These are phyloP conservation scores for Hypoxylon sp. DNA, from an alignment of 2,329 filamentous ascomycete genomes.

Conservation along the genomic window DNA sequence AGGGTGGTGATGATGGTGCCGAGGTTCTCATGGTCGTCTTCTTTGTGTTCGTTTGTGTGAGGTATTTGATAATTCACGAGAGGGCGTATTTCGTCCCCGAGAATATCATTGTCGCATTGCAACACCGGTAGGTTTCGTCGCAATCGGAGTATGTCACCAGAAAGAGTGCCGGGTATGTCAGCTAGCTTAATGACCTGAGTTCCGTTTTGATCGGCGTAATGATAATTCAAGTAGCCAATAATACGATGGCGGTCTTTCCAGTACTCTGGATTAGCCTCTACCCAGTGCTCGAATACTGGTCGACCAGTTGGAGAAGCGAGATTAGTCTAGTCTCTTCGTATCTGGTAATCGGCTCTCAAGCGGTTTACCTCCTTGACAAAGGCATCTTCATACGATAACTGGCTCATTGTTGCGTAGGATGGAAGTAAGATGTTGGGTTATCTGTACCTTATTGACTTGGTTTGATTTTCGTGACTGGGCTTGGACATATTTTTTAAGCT, in stretches of 20 bases:
- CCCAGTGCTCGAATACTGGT: slow-evolving; percentile 14
- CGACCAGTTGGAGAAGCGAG: slow-evolving; percentile 2
- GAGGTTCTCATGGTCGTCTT: slow-evolving; percentile 25
- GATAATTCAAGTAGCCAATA: slow-evolving; percentile 16
- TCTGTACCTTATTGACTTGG: no score
- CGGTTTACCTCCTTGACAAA: background rate
- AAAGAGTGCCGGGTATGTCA: slow-evolving; percentile 37
- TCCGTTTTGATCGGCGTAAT: slow-evolving; percentile 30
- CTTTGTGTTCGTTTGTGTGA: no score
- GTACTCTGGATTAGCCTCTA: background rate
- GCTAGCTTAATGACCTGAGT: slow-evolving; percentile 19
- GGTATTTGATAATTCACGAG: slow-evolving; percentile 11
- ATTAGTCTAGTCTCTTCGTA: background rate
- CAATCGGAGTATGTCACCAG: slow-evolving; percentile 39
- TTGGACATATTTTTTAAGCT: no score
- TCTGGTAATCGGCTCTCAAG: background rate
- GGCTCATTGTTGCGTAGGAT: no score
- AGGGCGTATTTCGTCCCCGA: slow-evolving; percentile 29
- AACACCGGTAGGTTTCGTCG: slow-evolving; percentile 31
- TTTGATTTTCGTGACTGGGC: no score
- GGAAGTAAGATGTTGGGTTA: no score
- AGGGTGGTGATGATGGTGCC: slow-evolving; percentile 24
- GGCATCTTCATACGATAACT: no score
- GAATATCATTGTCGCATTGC: slow-evolving; percentile 28
- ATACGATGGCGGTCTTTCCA: no score